Evolutionary conservation across 2,329 filamentous ascomycete species (phyloP).

Genomic region (Paraphaeosphaeria minitans): DNA sequence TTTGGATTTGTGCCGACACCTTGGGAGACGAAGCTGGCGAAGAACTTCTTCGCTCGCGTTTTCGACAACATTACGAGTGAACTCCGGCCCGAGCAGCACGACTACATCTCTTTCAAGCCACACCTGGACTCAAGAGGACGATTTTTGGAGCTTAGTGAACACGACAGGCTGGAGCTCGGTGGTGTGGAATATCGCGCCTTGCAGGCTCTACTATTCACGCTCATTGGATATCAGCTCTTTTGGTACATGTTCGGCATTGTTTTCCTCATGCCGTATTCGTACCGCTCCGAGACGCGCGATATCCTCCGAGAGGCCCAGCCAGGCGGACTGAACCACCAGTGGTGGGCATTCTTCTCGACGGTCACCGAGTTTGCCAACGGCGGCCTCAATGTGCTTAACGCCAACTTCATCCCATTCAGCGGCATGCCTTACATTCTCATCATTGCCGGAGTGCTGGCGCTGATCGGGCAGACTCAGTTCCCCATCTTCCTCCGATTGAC

Average conservation of each 20-base stretch:
- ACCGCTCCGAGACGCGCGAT: conserved; percentile 45
- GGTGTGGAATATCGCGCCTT: conserved; percentile 60
- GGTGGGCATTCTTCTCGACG: conserved; percentile 48
- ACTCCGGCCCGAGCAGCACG: conserved; percentile 26
- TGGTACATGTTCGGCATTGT: conserved; percentile 52
- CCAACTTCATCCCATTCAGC: conserved; percentile 66
- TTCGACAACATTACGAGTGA: conserved; percentile 24
- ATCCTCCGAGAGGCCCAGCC: conserved; percentile 48
- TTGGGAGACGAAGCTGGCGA: conserved; percentile 35
- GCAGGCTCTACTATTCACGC: conserved; percentile 55
- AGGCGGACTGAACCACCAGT: conserved; percentile 36
- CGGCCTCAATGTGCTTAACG: conserved; percentile 61
- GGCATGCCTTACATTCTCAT: conserved; percentile 52
- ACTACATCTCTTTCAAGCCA: conserved; percentile 41
- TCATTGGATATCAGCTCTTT: conserved; percentile 46
- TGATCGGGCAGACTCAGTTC: conserved; percentile 62
- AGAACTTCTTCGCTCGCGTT: conserved; percentile 26
- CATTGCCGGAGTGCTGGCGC: conserved; percentile 55
- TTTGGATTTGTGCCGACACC: conserved; percentile 38
- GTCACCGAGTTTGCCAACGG: conserved; percentile 61
- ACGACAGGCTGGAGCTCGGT: conserved; percentile 53
- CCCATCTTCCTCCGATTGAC: conserved; percentile 63
- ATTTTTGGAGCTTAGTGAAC: conserved; percentile 45
- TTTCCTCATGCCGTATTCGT: conserved; percentile 55
- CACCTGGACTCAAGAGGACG: conserved; percentile 36